Conservation (phyloP, 805 yeast species). For the Monosporozyma unispora region DNA sequence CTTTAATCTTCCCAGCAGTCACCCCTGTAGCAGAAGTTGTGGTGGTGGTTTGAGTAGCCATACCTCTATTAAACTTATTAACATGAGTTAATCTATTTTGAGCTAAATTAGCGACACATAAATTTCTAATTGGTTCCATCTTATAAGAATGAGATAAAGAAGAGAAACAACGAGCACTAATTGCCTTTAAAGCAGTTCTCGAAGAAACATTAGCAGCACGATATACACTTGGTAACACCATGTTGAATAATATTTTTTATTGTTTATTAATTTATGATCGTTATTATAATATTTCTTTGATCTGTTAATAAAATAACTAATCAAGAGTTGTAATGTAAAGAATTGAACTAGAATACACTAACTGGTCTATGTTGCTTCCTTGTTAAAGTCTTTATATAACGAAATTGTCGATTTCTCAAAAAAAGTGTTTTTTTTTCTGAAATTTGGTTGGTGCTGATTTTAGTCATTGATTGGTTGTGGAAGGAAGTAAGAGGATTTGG, state of each 20-base stretch:
- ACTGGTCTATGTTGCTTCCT: no score
- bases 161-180: conserved; percentile 32
- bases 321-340: no score
- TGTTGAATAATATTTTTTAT: conserved; percentile 8
- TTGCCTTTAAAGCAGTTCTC: conserved; percentile 83
- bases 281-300: no score
- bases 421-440: no score
- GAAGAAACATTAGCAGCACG: conserved; percentile 41
- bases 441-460: no score
- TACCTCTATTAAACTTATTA: conserved; percentile 8
- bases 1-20: conserved; percentile 79
- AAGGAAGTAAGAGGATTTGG: no score
- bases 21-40: conserved; percentile 37
- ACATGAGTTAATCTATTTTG: conserved; percentile 9
- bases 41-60: conserved; percentile 30
- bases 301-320: no score
- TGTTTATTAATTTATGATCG: background rate
- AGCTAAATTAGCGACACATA: background rate
- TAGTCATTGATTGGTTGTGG: no score
- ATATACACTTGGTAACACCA: conserved; percentile 51
- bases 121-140: background rate
- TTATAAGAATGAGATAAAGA: background rate
- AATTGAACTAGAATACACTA: no score
- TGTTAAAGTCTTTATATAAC: no score
- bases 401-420: no score